Base-by-base conservation (phyloP, 2,329 filamentous ascomycete genomes). In the Cytospora mali region DNA sequence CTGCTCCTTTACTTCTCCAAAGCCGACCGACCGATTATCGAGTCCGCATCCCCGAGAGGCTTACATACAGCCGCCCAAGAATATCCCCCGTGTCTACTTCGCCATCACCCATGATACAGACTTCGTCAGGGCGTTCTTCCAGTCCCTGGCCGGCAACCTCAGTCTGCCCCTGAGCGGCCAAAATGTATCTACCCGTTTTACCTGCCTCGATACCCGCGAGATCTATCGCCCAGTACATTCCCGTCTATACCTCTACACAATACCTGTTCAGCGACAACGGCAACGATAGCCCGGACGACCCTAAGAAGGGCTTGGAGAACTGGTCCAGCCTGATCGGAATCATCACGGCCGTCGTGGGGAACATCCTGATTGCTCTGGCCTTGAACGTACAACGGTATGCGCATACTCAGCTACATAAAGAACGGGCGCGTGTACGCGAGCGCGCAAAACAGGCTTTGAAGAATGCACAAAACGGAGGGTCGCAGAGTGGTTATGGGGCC, bases 321-420 rank as follows among this genome's bases (percentile, higher is more conserved):
- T 98, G 94, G 93, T 96, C 93, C 53, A 96, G 93, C 28, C 81
- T 98, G 59, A 98, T 99, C 72, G 95, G 95, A 69, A 97, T 99
- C 71, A 77, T 94, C 59, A 96, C 93, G 3, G 93, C 95, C 56
- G 96, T 99, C 71, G 84, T 90, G 57, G 95, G 95, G 61, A 99
- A 99, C 71, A 81, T 97, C 35, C 84, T 99, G 58, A 98, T 99
- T 68, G 96, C 94, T 0, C 88, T 99, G 66, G 95, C 95, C 14
- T 85, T 99, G 65, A 99, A 99, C 73, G 94, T 96, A 55, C 95
- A 99, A 76, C 88, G 95, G 68, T 98, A 98, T 74, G 94, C 95
- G 35, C 95, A 99, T 73, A 92, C 95, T 62, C 86, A 89, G 62
- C 83, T 99, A 66, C 87, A 92, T 66, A 84, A 88, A 69, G 88